Evolutionary conservation across 2,329 filamentous ascomycete genomes (phyloP), one percentile per base, ranked within the genome.

Genomic region (Epichloe sp.): DNA sequence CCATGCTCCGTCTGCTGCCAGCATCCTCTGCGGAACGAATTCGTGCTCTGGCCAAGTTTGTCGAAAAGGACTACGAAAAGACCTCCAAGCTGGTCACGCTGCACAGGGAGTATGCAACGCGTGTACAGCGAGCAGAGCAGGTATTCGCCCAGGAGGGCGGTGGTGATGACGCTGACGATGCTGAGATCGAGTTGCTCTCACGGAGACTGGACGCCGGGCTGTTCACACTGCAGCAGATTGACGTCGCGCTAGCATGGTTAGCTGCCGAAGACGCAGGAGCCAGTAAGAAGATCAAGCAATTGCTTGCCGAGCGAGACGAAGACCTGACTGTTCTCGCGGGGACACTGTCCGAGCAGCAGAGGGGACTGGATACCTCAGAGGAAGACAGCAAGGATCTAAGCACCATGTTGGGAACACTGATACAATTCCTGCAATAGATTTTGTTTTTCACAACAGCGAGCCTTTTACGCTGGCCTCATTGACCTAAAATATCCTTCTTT

Each of bases 31-130:
- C 87, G 0, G 76, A 83, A 35, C 79, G 93, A 5, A 94, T 97
- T 58, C 80, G 93, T 4, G 79, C 85, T 1, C 76, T 97, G 4
- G 91, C 90, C 46, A 98, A 98, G 63, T 97, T 97, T 60, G 85
- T 95, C 17, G 93, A 98, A 66, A 95, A 88, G 63, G 83, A 95
- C 57, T 95, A 94, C 64, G 88, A 84, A 58, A 97, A 97, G 72
- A 80, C 88, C 38, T 70, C 64, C 5, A 87, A 83, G 62, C 72
- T 97, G 4, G 65, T 95, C 37, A 73, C 77, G 53, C 66, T 96
- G 46, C 79, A 90, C 41, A 71, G 79, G 46, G 84, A 86, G 12
- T 95, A 89, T 63, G 77, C 78, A 0, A 71, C 68, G 0, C 70
- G 74, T 0, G 81, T 87, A 1, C 85, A 90, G 48, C 58, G 56